Base-by-base conservation (phyloP, 75 land plant genomes). In the Picea glauca region DNA sequence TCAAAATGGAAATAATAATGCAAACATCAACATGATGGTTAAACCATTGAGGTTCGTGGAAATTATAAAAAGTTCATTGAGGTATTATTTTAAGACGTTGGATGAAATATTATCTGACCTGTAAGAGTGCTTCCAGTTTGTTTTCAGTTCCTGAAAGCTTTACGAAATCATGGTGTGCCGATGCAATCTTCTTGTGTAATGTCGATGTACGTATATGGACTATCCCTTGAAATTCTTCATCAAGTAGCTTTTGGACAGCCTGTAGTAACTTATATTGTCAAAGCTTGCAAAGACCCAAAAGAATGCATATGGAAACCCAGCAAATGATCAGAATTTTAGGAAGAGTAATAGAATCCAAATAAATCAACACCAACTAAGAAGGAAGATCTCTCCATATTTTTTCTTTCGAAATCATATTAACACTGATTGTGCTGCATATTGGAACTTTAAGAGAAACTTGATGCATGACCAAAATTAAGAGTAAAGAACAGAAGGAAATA, bases 211-310 rank as follows among this genome's bases (percentile, higher is more conserved):
- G 93, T 58, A 98, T 76, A 84, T 95, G 99, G 62, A 57, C 78
- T 35, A 98, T 91, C 30, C 99, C 98, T 77, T 97, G 93, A 87
- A 98, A 98, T 76, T 98, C 99, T 80, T 93, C 98, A 84, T 98
- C 98, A 74, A 98, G 77, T 80, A 98, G 81, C 80, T 86, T 95
- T 81, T 98, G 96, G 72, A 98, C 98, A 31, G 90, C 92, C 99
- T 98, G 80, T 18, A 87, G 14, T 13, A 57, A 38, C 13, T 54
- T 46, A 50, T n/a, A 81, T 26, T 12, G 80, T 77, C 54, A 77
- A 66, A 20, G 38, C 14, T 32, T 58, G 75, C 46, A 64, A 72
- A 18, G 15, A 3, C 74, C 23, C 38, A 63, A 72, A 77, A 17
- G 54, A 43, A 74, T 21, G 78, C n/a, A 18, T 35, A 63, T 23